Conservation (phyloP, 2,329 filamentous ascomycete species). For the Diaporthe longicolla region DNA sequence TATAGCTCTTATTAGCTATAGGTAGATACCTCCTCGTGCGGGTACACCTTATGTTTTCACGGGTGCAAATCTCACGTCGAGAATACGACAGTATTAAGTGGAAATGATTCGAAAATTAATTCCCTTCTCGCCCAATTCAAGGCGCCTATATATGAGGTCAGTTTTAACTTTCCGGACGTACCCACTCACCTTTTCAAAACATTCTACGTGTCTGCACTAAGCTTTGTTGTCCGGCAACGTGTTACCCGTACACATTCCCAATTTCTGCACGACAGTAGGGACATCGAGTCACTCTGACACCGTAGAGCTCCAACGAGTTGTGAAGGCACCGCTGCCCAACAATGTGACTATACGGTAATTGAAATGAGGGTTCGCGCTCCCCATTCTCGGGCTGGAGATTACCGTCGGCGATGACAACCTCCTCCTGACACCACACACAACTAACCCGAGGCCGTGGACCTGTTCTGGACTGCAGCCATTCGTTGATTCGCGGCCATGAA, state of each 20-base stretch:
- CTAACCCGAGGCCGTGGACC: not conserved
- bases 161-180: not conserved
- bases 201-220: not conserved
- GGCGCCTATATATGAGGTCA: not conserved
- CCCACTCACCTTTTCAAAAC: not conserved
- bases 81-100: too few species aligned
- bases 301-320: not conserved
- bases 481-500: not conserved
- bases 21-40: too few species aligned
- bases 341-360: not conserved
- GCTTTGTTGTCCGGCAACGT: not conserved
- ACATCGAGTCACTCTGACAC: not conserved
- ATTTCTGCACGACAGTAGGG: conserved; percentile 7
- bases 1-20: too few species aligned
- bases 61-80: too few species aligned
- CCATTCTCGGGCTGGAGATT: conserved; percentile 1
- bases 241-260: not conserved
- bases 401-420: not conserved
- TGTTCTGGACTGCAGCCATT: conserved; percentile 9
- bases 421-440: not conserved
- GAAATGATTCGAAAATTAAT: not conserved
- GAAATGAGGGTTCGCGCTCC: not conserved
- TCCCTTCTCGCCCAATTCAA: too few species aligned
- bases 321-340: not conserved
- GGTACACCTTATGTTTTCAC: too few species aligned